These are phyloP conservation scores for Aleurites moluccanus DNA, from an alignment of 441 rosid genomes.

Conservation along the genomic window DNA sequence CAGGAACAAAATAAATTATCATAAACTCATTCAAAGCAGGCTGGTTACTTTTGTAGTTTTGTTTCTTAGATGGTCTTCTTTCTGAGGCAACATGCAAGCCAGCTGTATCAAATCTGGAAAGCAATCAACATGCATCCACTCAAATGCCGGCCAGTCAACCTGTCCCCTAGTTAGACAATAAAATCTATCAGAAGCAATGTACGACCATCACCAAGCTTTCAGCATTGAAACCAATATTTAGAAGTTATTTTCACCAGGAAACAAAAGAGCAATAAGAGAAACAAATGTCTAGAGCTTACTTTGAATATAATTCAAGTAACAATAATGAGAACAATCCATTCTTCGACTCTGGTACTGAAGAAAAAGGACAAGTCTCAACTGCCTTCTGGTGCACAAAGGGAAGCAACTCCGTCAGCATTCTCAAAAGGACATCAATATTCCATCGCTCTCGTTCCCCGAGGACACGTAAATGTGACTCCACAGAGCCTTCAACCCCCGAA, in stretches of 20 bases:
- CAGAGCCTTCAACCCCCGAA: conserved; percentile 96
- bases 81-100: conserved; percentile 78
- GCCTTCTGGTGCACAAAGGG: conserved; percentile 75
- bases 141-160: conserved; percentile 84
- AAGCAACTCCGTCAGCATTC: conserved; percentile 80
- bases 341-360: conserved; percentile 48
- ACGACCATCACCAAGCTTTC: conserved; percentile 19
- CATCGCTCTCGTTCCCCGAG: conserved; percentile 96
- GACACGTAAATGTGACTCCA: conserved; percentile 84
- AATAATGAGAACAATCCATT: conserved; percentile 51
- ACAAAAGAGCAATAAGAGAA: conserved; percentile 18
- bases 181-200: conserved; percentile 28
- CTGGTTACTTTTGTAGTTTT: conserved; percentile 70
- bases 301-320: conserved; percentile 69
- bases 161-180: conserved; percentile 55
- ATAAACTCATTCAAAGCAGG: conserved; percentile 18
- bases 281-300: conserved; percentile 39
- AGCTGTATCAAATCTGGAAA: conserved; percentile 77
- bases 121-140: conserved; percentile 96
- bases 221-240: conserved; percentile 1
- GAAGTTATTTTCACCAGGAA: conserved; percentile 11
- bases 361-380: conserved; percentile 78
- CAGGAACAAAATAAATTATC: conserved; percentile 7
- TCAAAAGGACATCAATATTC: conserved; percentile 86
- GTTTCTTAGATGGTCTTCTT: conserved; percentile 85